Base-by-base conservation (phyloP, 306 rosid genomes). In the Quercus glauca region DNA sequence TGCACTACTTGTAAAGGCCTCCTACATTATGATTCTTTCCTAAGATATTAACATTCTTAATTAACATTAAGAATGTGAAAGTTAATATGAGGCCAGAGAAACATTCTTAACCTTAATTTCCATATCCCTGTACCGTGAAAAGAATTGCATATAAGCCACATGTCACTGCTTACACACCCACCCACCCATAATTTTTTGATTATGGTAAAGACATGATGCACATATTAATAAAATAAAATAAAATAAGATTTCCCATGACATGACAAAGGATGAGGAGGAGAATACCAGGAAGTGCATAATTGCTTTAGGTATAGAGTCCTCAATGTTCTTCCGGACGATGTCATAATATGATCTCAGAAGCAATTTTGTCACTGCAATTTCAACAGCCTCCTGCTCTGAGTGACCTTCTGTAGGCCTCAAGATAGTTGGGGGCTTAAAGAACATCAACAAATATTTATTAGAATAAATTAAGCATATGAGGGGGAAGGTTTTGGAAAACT, bases 281-380 rank as follows among this genome's bases (percentile, higher is more conserved):
- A 69, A 78, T 95, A 95, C 99, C 98, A 95, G 80, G 97, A 95
- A 95, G 84, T 95, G 97, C 98, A 95, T 95, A 67, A 95, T 95
- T 69, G 94, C 92, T 91, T 95, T 95, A 43, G 99, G 99, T 77
- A 95, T 82, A 67, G 81, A 52, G 86, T 95, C 99, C 85, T 95
- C 94, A 26, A 91, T 85, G 79, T 91, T 95, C 87, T 93, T 93
- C 84, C 99, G 88, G 80, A 93, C 99, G 79, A 95, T 90, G 87
- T 90, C 98, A 80, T 93, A 95, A 87, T 95, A 95, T 72, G 99
- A 95, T 85, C 80, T 90, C 86, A 95, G 85, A 69, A 95, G 88
- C 83, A 91, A 85, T 85, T 93, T 95, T 11, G 94, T 95, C 67
- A 90, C 92, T 31, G 86, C 76, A 81, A 95, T 91, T 90, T 91